Conservation (phyloP, 2,329 filamentous ascomycete genomes). For the Xylariaceae sp. region DNA sequence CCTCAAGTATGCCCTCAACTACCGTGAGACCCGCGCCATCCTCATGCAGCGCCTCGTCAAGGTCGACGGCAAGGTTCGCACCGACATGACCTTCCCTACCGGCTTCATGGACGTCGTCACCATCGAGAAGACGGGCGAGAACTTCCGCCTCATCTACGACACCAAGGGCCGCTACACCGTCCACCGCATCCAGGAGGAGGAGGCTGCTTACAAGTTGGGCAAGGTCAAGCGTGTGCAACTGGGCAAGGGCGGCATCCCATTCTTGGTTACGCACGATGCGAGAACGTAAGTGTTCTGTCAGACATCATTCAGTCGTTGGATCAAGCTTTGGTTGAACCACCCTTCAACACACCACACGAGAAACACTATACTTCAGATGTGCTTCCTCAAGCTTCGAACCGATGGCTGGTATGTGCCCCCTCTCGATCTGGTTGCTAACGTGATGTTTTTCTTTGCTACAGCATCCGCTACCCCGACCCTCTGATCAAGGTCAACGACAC, state of each 20-base stretch:
- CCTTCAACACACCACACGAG: slow-evolving; percentile 24
- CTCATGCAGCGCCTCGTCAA: slow-evolving; percentile 99
- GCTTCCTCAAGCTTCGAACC: slow-evolving; percentile 38
- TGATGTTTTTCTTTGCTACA: slow-evolving; percentile 38
- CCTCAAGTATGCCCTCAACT: slow-evolving; percentile 99
- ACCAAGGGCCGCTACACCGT: slow-evolving; percentile 99
- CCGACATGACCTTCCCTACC: slow-evolving; percentile 93
- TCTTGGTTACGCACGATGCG: slow-evolving; percentile 99
- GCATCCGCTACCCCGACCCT: slow-evolving; percentile 99
- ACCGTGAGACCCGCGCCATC: slow-evolving; percentile 94
- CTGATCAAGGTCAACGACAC: slow-evolving; percentile 99
- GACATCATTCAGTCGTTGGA: slow-evolving; percentile 99
- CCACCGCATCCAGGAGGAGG: slow-evolving; percentile 97
- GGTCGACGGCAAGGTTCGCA: slow-evolving; percentile 99
- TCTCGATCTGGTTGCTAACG: slow-evolving; percentile 37
- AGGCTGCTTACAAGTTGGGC: slow-evolving; percentile 99
- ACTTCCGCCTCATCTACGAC: slow-evolving; percentile 99
- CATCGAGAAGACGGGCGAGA: slow-evolving; percentile 99
- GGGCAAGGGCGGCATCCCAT: slow-evolving; percentile 99
- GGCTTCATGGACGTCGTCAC: slow-evolving; percentile 99
- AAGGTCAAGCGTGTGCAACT: slow-evolving; percentile 99
- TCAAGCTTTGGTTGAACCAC: slow-evolving; percentile 85
- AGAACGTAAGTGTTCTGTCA: slow-evolving; percentile 96
- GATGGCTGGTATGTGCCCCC: slow-evolving; percentile 52
- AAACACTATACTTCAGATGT: slow-evolving; percentile 13